Percentiles rank a stretch among this genome's conserved stretches.
Evolutionary conservation across 2,329 filamentous ascomycete species (phyloP).

Genomic region (Cyanodermella asteris): DNA sequence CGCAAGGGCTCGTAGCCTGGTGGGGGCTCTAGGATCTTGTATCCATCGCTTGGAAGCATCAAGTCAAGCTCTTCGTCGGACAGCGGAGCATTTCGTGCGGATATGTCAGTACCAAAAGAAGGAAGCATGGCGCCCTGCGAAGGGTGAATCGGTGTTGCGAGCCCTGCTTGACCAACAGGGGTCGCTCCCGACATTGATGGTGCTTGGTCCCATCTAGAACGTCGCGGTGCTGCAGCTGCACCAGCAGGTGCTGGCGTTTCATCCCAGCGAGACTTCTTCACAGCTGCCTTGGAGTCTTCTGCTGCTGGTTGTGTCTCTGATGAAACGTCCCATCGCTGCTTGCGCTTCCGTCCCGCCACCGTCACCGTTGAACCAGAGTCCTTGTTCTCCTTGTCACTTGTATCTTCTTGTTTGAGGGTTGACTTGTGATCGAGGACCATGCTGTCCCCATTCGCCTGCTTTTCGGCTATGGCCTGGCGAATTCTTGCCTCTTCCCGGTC

Average conservation of each 20-base stretch:
- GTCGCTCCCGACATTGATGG: conserved; percentile 45
- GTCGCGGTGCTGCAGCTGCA: conserved; percentile 36
- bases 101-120: conserved; percentile 63
- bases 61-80: conserved; percentile 88
- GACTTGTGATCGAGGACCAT: conserved; percentile 45
- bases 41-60: conserved; percentile 78
- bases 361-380: conserved; percentile 47
- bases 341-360: conserved; percentile 52
- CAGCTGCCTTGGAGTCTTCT: conserved; percentile 24
- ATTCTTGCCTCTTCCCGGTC: conserved; percentile 89
- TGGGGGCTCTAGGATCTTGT: conserved; percentile 75
- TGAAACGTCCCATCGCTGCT: conserved; percentile 88
- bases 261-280: conserved; percentile 74
- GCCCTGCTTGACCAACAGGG: conserved; percentile 48
- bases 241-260: conserved; percentile 44
- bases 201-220: conserved; percentile 83
- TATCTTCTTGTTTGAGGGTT: conserved; percentile 43
- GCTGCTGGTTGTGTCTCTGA: conserved; percentile 30
- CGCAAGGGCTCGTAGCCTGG: conserved; percentile 76
- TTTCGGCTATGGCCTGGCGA: conserved; percentile 55
- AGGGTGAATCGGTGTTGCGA: conserved; percentile 57
- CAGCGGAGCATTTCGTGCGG: conserved; percentile 54
- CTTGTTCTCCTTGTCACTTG: conserved; percentile 45
- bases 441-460: conserved; percentile 38
- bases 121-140: conserved; percentile 36